Evolutionary conservation across 116 monocot species (phyloP), one percentile per base, ranked within the genome.

Genomic region (Zostera marina): DNA sequence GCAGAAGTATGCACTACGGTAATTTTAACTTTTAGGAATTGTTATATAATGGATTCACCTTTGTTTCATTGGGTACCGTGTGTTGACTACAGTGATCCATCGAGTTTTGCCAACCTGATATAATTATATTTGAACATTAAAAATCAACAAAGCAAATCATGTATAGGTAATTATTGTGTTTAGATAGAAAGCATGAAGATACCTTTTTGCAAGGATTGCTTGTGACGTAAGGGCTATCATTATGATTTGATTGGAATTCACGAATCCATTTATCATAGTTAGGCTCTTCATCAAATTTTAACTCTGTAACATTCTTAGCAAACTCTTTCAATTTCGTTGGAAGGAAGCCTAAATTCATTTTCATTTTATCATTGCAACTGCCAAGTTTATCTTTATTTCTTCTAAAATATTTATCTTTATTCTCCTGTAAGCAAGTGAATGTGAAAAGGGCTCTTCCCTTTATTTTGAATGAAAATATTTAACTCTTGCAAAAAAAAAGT

Each of bases 31-130:
- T 17, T 19, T 20, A 43, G 21, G 7, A 23, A 46, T 13, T 5
- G 5, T 23, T 8, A 20, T 6, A 61, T 0, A 42, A 21, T 20
- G 11, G 17, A 0, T 19, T 5, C 49, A 62, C 62, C 62, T 62
- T 32, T 62, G 62, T 38, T 48, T 62, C 49, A 62, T 62, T 47
- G 62, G 32, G 8, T 4, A 13, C 4, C 32, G 22, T 24, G 16
- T n/a, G 49, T 38, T 25, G 9, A n/a, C 32, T 47, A 62, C 26
- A 62, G 19, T 62, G 49, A 62, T 51, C 62, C 62, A 62, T 49
- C 47, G 48, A 62, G 17, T 39, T 54, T 66, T 38, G 26, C 58
- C 46, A 38, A 47, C 48, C 67, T 67, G 49, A 6, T 26, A 47
- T 44, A 46, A 15, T 22, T 38, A 47, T 26, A 44, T 11, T 49